A percentile compares a stretch with the other conserved stretches of the same genome.
These are phyloP conservation scores for Dryas integrifolia DNA, from an alignment of 331 rosid genomes.

Conservation along the genomic window DNA sequence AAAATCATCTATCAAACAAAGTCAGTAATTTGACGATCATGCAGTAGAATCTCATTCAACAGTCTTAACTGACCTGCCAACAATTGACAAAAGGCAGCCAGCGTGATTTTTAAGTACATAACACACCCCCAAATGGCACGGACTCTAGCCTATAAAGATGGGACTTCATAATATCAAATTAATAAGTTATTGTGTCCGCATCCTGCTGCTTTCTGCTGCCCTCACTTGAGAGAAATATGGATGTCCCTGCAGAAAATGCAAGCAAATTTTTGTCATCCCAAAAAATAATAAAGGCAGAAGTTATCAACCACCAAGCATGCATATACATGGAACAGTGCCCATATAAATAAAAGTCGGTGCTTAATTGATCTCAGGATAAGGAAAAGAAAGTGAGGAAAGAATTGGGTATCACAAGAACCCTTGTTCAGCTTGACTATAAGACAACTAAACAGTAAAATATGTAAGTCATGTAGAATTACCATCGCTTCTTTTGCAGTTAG, in stretches of 20 bases:
- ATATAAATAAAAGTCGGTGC: background rate
- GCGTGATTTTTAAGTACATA: constrained; percentile 28
- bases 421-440: background rate
- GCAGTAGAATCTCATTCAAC: constrained; percentile 21
- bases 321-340: background rate
- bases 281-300: background rate
- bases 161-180: constrained; percentile 15
- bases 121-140: constrained; percentile 40
- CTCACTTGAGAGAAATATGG: constrained; percentile 92
- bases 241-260: constrained; percentile 59
- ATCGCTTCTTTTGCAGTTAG: constrained; percentile 97
- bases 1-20: constrained; percentile 14
- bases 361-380: background rate
- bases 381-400: background rate
- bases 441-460: constrained; percentile 5
- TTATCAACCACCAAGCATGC: background rate
- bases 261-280: constrained; percentile 15
- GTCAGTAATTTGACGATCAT: constrained; percentile 18
- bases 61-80: constrained; percentile 24
- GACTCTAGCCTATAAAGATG: constrained; percentile 28
- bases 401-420: background rate
- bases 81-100: constrained; percentile 28
- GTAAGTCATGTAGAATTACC: constrained; percentile 43
- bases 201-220: constrained; percentile 97
- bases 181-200: constrained; percentile 56